Percentiles rank a stretch among this genome's conserved stretches.
Evolutionary conservation across 208 protist genomes (phyloP).

Genomic region (Wallacemonas sp.): DNA sequence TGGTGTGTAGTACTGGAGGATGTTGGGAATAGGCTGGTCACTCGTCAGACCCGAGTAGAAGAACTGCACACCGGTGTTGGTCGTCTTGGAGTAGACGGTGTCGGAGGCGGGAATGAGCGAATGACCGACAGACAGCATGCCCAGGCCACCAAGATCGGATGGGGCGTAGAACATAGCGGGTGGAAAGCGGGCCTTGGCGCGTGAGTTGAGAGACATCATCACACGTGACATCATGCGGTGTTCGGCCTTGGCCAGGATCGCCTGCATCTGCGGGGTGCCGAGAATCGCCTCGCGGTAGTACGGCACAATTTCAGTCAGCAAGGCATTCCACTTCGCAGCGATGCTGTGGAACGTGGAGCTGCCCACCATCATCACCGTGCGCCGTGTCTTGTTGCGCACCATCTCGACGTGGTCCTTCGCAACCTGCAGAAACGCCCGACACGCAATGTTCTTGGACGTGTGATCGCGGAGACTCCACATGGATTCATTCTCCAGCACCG

Average conservation of each 20-base stretch:
- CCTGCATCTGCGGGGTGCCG: conserved; percentile 97
- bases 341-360: conserved; percentile 99
- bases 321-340: conserved; percentile 99
- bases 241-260: conserved; percentile 99
- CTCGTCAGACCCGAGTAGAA: conserved; percentile 99
- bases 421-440: conserved; percentile 99
- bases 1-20: conserved; percentile 99
- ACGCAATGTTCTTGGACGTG: conserved; percentile 98
- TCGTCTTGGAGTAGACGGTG: conserved; percentile 98
- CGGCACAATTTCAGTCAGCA: conserved; percentile 99
- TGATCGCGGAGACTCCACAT: conserved; percentile 99
- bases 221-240: conserved; percentile 99
- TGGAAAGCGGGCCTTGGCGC: conserved; percentile 99
- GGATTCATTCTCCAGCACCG: conserved; percentile 95
- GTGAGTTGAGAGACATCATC: conserved; percentile 99
- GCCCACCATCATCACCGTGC: conserved; percentile 99
- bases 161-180: conserved; percentile 99
- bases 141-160: conserved; percentile 98
- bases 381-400: conserved; percentile 99
- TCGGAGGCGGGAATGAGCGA: conserved; percentile 99
- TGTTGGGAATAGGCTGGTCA: conserved; percentile 99
- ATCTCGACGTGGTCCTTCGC: conserved; percentile 93
- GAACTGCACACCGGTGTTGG: conserved; percentile 98
- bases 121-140: conserved; percentile 99
- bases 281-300: conserved; percentile 99